These are phyloP conservation scores for Hypoxylon cercidicola DNA, from an alignment of 495 filamentous ascomycete species.

Conservation along the genomic window DNA sequence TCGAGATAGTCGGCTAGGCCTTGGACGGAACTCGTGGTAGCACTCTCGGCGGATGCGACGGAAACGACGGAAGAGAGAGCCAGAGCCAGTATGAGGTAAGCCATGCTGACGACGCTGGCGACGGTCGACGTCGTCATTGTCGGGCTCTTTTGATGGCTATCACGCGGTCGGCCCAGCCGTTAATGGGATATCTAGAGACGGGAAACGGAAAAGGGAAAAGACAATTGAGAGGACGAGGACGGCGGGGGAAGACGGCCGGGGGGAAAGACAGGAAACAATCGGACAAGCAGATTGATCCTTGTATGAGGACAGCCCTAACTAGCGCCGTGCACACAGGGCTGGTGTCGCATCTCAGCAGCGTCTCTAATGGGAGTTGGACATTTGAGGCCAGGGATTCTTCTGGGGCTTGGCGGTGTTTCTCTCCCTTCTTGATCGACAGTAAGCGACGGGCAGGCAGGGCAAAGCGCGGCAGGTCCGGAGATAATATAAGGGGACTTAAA, in stretches of 20 bases:
- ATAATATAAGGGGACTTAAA: slow-evolving; percentile 3
- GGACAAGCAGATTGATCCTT: slow-evolving; percentile 21
- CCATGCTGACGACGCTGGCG: slow-evolving; percentile 49
- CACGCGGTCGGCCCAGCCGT: slow-evolving; percentile 40
- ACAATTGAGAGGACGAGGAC: slow-evolving; percentile 5
- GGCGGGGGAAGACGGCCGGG: slow-evolving; percentile 3
- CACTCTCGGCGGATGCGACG: slow-evolving; percentile 43
- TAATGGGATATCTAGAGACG: slow-evolving; percentile 34
- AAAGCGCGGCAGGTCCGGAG: slow-evolving; percentile 22
- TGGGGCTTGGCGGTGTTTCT: slow-evolving; percentile 38
- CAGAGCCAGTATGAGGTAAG: slow-evolving; percentile 41
- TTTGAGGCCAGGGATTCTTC: slow-evolving; percentile 20
- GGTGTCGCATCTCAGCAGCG: slow-evolving; percentile 44
- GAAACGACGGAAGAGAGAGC: slow-evolving; percentile 42
- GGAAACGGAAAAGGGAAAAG: slow-evolving; percentile 22
- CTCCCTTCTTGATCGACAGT: slow-evolving; percentile 38
- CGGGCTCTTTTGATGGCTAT: slow-evolving; percentile 36
- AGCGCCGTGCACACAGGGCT: slow-evolving; percentile 28
- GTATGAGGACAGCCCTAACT: slow-evolving; percentile 35
- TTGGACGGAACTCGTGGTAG: slow-evolving; percentile 42
- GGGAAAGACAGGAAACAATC: slow-evolving; percentile 16
- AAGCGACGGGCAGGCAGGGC: slow-evolving; percentile 29
- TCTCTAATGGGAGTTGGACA: slow-evolving; percentile 20
- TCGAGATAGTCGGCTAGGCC: slow-evolving; percentile 46
- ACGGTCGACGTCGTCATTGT: slow-evolving; percentile 57